Conservation (phyloP, 2,329 filamentous ascomycete genomes). For the Penicillium sp. region DNA sequence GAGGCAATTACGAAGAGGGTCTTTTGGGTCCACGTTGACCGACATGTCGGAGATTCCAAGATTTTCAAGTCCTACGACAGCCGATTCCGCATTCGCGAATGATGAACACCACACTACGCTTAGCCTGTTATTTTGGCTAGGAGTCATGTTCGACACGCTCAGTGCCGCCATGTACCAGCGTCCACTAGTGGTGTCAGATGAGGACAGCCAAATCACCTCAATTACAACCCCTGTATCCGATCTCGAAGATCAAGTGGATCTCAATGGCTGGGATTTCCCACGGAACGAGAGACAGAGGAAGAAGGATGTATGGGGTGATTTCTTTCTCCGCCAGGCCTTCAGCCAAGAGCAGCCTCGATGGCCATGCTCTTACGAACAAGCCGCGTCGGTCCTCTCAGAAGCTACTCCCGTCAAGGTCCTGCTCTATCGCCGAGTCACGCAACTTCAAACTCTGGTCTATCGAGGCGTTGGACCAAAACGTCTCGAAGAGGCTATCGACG, state of each 20-base stretch:
- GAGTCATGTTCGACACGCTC: slow-evolving; percentile 63
- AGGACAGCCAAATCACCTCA: slow-evolving; percentile 48
- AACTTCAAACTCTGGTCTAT: slow-evolving; percentile 58
- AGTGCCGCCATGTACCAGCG: slow-evolving; percentile 58
- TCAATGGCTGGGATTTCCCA: slow-evolving; percentile 18
- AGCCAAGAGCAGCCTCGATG: slow-evolving; percentile 44
- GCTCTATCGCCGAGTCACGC: slow-evolving; percentile 60
- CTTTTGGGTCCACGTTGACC: neutral
- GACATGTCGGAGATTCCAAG: neutral
- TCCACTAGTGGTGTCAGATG: slow-evolving; percentile 51
- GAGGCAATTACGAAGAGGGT: neutral
- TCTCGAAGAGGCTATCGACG: slow-evolving; percentile 55
- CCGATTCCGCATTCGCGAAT: slow-evolving; percentile 21
- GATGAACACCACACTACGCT: slow-evolving; percentile 52
- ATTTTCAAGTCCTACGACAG: neutral
- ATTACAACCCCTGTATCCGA: slow-evolving; percentile 1
- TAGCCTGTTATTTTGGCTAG: slow-evolving; percentile 61
- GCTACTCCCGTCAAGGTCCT: slow-evolving; percentile 63
- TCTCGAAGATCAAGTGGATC: slow-evolving; percentile 7
- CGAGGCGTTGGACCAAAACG: slow-evolving; percentile 42
- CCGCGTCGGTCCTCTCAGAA: slow-evolving; percentile 54
- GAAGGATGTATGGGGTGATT: slow-evolving; percentile 46
- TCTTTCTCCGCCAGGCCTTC: slow-evolving; percentile 33
- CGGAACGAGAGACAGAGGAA: slow-evolving; percentile 12
- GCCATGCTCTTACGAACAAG: slow-evolving; percentile 60